Evolutionary conservation across 2,329 filamentous ascomycete genomes (phyloP), one percentile per base, ranked within the genome.

Genomic region (Talaromyces islandicus): DNA sequence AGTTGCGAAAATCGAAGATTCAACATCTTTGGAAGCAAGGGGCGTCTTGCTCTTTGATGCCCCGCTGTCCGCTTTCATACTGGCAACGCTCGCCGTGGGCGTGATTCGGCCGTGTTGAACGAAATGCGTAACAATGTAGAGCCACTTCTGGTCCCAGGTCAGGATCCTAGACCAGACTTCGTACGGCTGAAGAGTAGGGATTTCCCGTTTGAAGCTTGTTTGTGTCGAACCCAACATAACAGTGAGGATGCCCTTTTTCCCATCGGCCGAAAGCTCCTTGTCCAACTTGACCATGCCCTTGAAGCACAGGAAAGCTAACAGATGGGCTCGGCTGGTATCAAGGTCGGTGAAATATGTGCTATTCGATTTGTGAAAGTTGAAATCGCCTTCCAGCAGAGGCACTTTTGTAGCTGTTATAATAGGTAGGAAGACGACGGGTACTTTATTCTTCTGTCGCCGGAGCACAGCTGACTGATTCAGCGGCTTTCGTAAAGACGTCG

Each of bases 281-380:
- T 58, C 24, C 27, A 56, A 30, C 53, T 60, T 55, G 48, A 32
- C 30, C 52, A 59, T 54, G 54, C 59, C 59, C 32, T 58, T 51
- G 21, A 54, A 61, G 51, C 60, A 62, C 3, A 64, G 60, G 27
- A 59, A 59, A 21, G 75, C 76, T 50, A 82, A 74, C 17, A 79
- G 73, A 51, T 81, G 75, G 1, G 79, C 79, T 25, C 81, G 77
- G 4, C 76, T 75, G 32, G 81, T 76, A 67, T 85, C 82, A 61
- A 83, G 77, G 65, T 85, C 82, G 64, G 76, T 71, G 67, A 85
- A 84, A 70, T 83, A 84, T 5, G 82, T 84, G 57, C 72, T 77
- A 69, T 84, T 84, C 43, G 75, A 79, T 65, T 84, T 65, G 35
- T 65, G 62, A 5, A 64, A 21, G 19, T 64, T 65, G 38, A 62